Evolutionary conservation across 2,329 filamentous ascomycete genomes (phyloP).

Genomic region (Arthrobotrys sinensis): DNA sequence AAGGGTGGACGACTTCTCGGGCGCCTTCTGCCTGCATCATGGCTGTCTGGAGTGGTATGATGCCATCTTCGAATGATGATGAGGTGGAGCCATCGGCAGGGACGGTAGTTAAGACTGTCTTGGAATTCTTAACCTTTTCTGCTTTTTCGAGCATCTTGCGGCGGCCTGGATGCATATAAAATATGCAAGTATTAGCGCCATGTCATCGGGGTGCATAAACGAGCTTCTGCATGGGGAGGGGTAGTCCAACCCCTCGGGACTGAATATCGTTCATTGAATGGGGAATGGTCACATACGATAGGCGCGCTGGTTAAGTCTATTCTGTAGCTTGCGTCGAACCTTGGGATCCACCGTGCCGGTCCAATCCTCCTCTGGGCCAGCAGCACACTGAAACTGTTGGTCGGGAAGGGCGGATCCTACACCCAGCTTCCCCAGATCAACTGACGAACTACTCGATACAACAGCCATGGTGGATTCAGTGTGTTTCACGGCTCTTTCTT

Average conservation of each 20-base stretch:
- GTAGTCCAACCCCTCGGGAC: constrained; percentile 15
- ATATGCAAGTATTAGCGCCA: constrained; percentile 51
- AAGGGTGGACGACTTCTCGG: constrained; percentile 29
- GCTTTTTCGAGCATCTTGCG: constrained; percentile 59
- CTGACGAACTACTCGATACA: constrained; percentile 53
- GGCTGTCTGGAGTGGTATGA: constrained; percentile 31
- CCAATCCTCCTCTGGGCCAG: constrained; percentile 64
- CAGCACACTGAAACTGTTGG: constrained; percentile 58
- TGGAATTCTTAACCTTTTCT: constrained; percentile 52
- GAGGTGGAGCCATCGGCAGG: constrained; percentile 8
- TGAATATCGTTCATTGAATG: not conserved
- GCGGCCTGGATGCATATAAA: constrained; percentile 50
- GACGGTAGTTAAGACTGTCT: constrained; percentile 33
- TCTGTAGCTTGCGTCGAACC: constrained; percentile 63
- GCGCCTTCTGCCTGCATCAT: constrained; percentile 34
- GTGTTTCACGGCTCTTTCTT: constrained; percentile 34
- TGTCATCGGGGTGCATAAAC: constrained; percentile 58
- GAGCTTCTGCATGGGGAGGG: constrained; percentile 18
- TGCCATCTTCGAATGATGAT: constrained; percentile 30
- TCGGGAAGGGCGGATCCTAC: constrained; percentile 60
- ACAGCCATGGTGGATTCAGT: constrained; percentile 44
- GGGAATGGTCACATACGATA: constrained; percentile 50
- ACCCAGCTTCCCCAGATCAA: constrained; percentile 53
- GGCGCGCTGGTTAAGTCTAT: constrained; percentile 63
- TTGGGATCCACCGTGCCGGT: constrained; percentile 62